These are phyloP conservation scores for Microsporum ferrugineum DNA, from an alignment of 2,329 filamentous ascomycete genomes.

Conservation along the genomic window DNA sequence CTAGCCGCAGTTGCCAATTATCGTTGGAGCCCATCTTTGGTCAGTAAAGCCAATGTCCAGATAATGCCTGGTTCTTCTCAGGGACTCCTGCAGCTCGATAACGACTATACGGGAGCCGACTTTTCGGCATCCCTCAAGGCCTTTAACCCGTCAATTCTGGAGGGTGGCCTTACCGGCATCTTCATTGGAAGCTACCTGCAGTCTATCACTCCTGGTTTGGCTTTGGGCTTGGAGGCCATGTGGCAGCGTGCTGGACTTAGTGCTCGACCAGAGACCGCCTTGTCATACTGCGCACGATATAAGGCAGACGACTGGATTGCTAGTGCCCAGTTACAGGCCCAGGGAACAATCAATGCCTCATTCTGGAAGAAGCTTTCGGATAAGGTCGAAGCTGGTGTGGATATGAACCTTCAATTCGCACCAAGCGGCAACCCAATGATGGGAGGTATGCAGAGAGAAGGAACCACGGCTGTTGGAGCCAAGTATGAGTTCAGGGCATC, in stretches of 20 bases:
- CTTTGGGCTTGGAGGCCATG: conserved; percentile 81
- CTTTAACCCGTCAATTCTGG: conserved; percentile 86
- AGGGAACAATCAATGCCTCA: conserved; percentile 76
- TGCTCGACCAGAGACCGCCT: conserved; percentile 76
- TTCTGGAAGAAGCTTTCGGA: conserved; percentile 92
- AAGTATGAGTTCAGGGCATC: conserved; percentile 98
- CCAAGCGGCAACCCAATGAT: conserved; percentile 52
- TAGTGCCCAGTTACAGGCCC: conserved; percentile 76
- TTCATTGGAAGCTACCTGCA: conserved; percentile 94
- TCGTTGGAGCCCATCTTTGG: conserved; percentile 67
- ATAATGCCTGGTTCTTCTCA: conserved; percentile 65
- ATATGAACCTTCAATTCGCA: conserved; percentile 77
- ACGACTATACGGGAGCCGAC: conserved; percentile 87
- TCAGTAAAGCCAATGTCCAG: conserved; percentile 80
- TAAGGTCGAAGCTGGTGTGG: conserved; percentile 90
- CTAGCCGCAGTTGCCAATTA: conserved; percentile 87
- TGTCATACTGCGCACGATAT: conserved; percentile 87
- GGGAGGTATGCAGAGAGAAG: conserved; percentile 77
- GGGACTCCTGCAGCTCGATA: conserved; percentile 85
- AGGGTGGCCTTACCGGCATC: conserved; percentile 88
- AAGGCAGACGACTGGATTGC: conserved; percentile 87
- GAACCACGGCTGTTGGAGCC: conserved; percentile 78
- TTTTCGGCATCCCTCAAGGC: conserved; percentile 90
- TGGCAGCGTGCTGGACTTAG: conserved; percentile 81
- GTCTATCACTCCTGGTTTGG: conserved; percentile 73